phyloP scores from a whole-genome alignment of 768 basidiomycete genomes.

The Rhodosporidiobolus sp. region DNA sequence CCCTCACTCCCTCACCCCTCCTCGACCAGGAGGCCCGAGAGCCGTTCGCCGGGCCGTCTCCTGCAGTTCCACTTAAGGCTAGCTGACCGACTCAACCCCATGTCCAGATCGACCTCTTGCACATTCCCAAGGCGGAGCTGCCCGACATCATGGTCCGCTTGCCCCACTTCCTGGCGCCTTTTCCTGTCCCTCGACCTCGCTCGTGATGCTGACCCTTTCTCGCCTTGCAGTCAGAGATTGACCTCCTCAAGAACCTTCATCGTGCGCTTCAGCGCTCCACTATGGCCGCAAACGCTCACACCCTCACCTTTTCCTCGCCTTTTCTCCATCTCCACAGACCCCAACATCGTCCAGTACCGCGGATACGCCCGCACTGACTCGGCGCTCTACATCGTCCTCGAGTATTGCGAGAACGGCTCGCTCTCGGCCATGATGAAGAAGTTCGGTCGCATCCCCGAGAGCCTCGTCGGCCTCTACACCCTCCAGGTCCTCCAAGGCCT shows the following conservation, averaged over 20 bases:
- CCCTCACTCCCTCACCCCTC: neutral
- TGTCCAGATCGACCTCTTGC: conserved; percentile 71
- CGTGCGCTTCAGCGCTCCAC: conserved; percentile 53
- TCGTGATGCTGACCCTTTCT: conserved; percentile 5
- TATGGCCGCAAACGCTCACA: neutral
- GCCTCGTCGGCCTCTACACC: conserved; percentile 91
- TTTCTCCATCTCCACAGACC: conserved; percentile 60
- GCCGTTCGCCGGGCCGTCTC: neutral
- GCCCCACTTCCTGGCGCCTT: neutral
- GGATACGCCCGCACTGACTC: conserved; percentile 94
- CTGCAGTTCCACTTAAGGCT: neutral
- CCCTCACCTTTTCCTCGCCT: neutral
- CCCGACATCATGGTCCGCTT: conserved; percentile 86
- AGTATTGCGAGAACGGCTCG: conserved; percentile 99
- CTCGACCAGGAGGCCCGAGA: neutral
- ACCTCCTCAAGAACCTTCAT: conserved; percentile 92
- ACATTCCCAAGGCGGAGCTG: conserved; percentile 87
- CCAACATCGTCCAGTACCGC: conserved; percentile 98
- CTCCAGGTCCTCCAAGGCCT: conserved; percentile 93
- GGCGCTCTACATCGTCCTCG: conserved; percentile 92
- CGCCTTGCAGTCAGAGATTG: conserved; percentile 77
- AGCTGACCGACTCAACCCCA: neutral
- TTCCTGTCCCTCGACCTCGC: conserved; percentile 35
- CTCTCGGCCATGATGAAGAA: conserved; percentile 91
- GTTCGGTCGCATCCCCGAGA: conserved; percentile 98